phyloP scores from a whole-genome alignment of 257 asterid genomes.

The Solanum sejunctum region DNA sequence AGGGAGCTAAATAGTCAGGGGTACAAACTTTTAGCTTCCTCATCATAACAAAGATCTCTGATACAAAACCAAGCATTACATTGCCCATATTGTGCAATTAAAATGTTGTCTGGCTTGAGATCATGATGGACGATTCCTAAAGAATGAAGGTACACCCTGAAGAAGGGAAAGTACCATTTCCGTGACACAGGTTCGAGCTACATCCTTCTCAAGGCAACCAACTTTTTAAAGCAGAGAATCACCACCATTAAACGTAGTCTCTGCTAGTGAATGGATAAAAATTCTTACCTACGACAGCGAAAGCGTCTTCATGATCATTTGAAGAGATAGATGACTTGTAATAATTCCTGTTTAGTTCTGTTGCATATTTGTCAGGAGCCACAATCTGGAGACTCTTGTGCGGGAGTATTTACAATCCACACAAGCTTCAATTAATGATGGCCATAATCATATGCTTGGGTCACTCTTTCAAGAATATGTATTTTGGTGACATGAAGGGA shows the following conservation, averaged over 20 bases:
- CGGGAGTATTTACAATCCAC: not conserved
- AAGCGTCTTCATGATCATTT: not conserved
- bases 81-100: conserved; percentile 91
- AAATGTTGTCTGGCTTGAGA: conserved; percentile 90
- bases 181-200: conserved; percentile 72
- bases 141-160: conserved; percentile 93
- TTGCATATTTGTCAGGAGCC: not conserved
- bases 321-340: not conserved
- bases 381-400: not conserved
- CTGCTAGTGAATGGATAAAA: conserved; percentile 89
- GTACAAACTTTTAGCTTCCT: conserved; percentile 45
- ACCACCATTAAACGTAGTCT: conserved; percentile 85
- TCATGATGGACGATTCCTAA: conserved; percentile 94
- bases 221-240: conserved; percentile 78
- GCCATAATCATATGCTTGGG: not conserved
- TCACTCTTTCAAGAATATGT: not conserved
- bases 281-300: conserved; percentile 58
- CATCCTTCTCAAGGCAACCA: conserved; percentile 76
- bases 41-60: not conserved
- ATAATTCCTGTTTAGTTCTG: not conserved
- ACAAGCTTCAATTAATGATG: not conserved
- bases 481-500: not conserved
- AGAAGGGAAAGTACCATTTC: conserved; percentile 58
- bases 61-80: conserved; percentile 48
- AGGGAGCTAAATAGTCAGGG: conserved; percentile 93